Percentiles rank a stretch among this genome's conserved stretches.
These are phyloP conservation scores for Tylopilus sp. DNA, from an alignment of 1,284 basidiomycete species.

Conservation along the genomic window DNA sequence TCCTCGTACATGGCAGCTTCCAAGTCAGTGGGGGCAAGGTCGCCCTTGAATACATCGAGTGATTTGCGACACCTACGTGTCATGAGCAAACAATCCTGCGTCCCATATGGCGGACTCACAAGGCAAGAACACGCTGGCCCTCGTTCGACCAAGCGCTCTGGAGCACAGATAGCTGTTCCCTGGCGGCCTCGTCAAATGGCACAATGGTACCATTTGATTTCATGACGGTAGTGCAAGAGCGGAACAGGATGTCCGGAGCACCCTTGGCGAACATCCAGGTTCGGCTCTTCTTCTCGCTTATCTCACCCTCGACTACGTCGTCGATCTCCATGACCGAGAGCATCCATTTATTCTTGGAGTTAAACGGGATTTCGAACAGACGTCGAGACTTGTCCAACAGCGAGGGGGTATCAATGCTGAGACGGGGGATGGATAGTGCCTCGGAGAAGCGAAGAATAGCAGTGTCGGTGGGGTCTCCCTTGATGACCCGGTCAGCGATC, in stretches of 20 bases:
- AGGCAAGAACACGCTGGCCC: constrained; percentile 72
- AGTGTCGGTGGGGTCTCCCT: constrained; percentile 74
- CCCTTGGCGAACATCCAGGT: constrained; percentile 64
- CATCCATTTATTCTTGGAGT: constrained; percentile 78
- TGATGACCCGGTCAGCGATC: constrained; percentile 57
- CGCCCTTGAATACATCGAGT: constrained; percentile 38
- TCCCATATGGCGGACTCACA: constrained; percentile 37
- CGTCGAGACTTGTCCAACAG: constrained; percentile 44
- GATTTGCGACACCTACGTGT: constrained; percentile 31
- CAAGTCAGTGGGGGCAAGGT: constrained; percentile 45
- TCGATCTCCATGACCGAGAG: constrained; percentile 51
- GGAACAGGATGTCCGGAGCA: constrained; percentile 69
- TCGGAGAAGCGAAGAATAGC: constrained; percentile 73
- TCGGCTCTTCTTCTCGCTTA: constrained; percentile 26
- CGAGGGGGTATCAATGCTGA: constrained; percentile 31
- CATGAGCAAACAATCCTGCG: neutral
- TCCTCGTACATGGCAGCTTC: constrained; percentile 51
- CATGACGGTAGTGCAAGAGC: constrained; percentile 55
- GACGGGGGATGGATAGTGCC: constrained; percentile 44
- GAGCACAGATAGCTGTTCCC: constrained; percentile 44
- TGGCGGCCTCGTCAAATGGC: constrained; percentile 45
- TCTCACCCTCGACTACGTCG: constrained; percentile 10
- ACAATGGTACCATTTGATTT: constrained; percentile 49
- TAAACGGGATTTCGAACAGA: constrained; percentile 65
- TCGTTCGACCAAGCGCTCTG: constrained; percentile 66